Conservation (phyloP, 1,284 basidiomycete species). For the Marasmius tenuissimus region DNA sequence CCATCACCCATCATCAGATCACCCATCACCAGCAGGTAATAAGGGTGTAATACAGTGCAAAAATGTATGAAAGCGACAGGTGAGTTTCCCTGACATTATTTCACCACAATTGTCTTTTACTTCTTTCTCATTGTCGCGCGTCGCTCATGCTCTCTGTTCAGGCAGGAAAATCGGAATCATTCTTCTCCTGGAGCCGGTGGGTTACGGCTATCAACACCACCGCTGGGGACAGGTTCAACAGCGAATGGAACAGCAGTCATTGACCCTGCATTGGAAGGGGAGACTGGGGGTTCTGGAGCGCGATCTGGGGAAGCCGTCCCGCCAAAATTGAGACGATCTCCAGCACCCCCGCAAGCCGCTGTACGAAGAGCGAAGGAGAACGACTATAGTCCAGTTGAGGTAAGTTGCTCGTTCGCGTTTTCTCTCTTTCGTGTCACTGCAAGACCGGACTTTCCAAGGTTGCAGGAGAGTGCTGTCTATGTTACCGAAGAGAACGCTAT, state of each 20-base stretch:
- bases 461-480: background rate
- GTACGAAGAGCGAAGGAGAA: background rate
- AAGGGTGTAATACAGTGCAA: background rate
- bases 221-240: background rate
- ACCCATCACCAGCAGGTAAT: background rate
- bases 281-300: background rate
- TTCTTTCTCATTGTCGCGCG: background rate
- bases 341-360: background rate
- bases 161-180: background rate
- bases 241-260: background rate
- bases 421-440: background rate
- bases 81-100: background rate
- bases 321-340: background rate
- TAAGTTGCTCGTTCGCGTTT: background rate
- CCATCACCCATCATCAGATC: background rate
- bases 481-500: background rate
- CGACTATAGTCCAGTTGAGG: background rate
- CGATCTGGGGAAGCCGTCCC: background rate
- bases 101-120: background rate
- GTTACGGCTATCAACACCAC: background rate
- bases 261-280: background rate
- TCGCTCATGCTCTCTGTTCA: background rate
- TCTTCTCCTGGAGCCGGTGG: background rate
- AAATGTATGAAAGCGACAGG: background rate
- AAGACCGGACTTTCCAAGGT: background rate